These are phyloP conservation scores for Pythium coloratum DNA, from an alignment of 352 stramenopile species.

Conservation along the genomic window DNA sequence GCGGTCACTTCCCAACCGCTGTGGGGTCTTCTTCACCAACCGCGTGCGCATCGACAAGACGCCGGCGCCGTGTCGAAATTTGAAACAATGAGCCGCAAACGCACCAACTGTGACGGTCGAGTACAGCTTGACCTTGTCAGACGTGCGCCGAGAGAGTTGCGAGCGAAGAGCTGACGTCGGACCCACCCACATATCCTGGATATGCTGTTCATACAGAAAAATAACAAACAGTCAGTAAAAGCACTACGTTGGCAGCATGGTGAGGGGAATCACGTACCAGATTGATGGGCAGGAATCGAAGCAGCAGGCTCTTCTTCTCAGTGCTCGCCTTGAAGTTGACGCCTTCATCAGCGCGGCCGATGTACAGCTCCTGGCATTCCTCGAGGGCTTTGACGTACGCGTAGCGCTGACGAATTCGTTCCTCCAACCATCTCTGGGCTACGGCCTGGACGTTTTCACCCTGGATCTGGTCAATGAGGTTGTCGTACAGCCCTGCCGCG, in stretches of 20 bases:
- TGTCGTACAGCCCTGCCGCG: conserved; percentile 67
- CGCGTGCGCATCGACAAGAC: conserved; percentile 65
- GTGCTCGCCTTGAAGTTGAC: conserved; percentile 84
- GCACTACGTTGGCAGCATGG: background rate
- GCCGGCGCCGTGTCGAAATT: conserved; percentile 75
- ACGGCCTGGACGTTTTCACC: conserved; percentile 75
- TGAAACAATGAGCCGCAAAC: conserved; percentile 81
- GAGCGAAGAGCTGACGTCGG: conserved; percentile 65
- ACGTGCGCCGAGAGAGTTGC: conserved; percentile 61
- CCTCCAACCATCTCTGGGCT: conserved; percentile 71
- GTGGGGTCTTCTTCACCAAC: conserved; percentile 42
- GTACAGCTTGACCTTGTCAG: conserved; percentile 61
- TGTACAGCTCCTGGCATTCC: conserved; percentile 70
- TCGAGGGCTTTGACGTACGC: conserved; percentile 69
- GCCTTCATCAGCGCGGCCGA: conserved; percentile 63
- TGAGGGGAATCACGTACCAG: conserved; percentile 34
- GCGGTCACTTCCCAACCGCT: conserved; percentile 24
- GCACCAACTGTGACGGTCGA: conserved; percentile 73
- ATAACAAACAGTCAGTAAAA: background rate
- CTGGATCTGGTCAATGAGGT: conserved; percentile 86
- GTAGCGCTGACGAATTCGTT: conserved; percentile 62
- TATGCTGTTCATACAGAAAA: conserved; percentile 36
- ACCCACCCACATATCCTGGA: conserved; percentile 86
- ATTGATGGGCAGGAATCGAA: conserved; percentile 83
- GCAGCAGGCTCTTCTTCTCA: conserved; percentile 73